Percentiles rank a stretch among this genome's conserved stretches.
Evolutionary conservation across 306 rosid species (phyloP).

Genomic region (Lathyrus aphaca): DNA sequence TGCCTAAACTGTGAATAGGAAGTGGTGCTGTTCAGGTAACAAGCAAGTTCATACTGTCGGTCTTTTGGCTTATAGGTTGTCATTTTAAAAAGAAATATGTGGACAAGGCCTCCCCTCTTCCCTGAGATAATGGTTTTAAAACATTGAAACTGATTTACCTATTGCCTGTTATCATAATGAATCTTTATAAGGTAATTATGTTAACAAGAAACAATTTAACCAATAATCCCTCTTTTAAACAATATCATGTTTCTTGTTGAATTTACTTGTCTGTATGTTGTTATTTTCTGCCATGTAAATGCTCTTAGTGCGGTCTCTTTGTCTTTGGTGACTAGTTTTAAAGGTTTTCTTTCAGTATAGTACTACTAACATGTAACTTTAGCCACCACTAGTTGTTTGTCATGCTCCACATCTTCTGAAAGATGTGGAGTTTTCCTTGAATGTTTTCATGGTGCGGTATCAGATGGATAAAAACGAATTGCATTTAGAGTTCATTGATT

Average conservation of each 20-base stretch:
- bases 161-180: not conserved
- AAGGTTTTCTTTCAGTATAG: constrained; percentile 13
- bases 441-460: not conserved
- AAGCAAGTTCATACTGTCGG: not conserved
- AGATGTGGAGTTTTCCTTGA: not conserved
- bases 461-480: too few relatives aligned
- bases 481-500: too few relatives aligned
- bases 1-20: not conserved
- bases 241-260: constrained; percentile 23
- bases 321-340: constrained; percentile 18
- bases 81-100: too few relatives aligned
- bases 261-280: constrained; percentile 6
- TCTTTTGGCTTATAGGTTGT: too few relatives aligned
- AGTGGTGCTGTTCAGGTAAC: not conserved
- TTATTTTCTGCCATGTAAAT: constrained; percentile 22
- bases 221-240: constrained; percentile 18
- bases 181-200: constrained; percentile 14
- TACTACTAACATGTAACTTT: constrained; percentile 4
- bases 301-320: constrained; percentile 19
- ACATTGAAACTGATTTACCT: constrained; percentile 6
- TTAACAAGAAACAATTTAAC: not conserved
- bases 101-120: too few relatives aligned
- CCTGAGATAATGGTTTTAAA: not conserved
- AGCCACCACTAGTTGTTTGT: constrained; percentile 23
- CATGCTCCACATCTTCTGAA: constrained; percentile 20